Evolutionary conservation across 225 moss, liverwort and hornwort genomes (phyloP), one percentile per base, ranked within the genome.

Genomic region (Thuidium tamariscinum): DNA sequence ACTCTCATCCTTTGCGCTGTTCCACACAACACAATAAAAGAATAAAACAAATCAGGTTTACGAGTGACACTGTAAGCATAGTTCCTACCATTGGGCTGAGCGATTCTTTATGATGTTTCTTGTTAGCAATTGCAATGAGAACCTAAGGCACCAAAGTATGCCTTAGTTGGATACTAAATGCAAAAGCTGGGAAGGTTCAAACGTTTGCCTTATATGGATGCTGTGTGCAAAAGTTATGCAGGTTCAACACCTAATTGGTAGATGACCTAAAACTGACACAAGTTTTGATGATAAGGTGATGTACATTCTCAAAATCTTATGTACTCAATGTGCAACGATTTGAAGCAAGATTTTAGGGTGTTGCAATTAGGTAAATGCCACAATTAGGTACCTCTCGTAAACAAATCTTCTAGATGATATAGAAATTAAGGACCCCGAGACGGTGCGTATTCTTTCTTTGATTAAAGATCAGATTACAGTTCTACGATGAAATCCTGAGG

Each of bases 1-100:
- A 97, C 89, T 90, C 98, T 94, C 95, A 99, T 66, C 80, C 98
- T 90, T 94, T 97, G 97, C 12, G 98, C 98, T 99, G 92, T 52
- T 83, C 55, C 81, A 79, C 46, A 88, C 20, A 67, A 73, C 60
- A 79, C 30, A 77, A 78, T 5, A 21, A 30, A 79, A 49, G 22
- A 68, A 27, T 36, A 36, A 42, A 34, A 6, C 30, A 69, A 44
- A 30, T 76, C 48, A 84, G 48, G 27, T 65, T 57, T 7, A 20
- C 6, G 21, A 29, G 51, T 49, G 19, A 51, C 20, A 39, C 20
- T 14, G 54, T 14, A 66, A n/a, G 60, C 12, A 72, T 20, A 37
- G 34, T 62, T 62, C 49, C 62, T 62, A 27, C 27, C 36, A 11
- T 13, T 46, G 13, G 19, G 18, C 13, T 48, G 34, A 59, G 7